Evolutionary conservation across 2,329 filamentous ascomycete species (phyloP).

Genomic region (Lecanosticta acicola): DNA sequence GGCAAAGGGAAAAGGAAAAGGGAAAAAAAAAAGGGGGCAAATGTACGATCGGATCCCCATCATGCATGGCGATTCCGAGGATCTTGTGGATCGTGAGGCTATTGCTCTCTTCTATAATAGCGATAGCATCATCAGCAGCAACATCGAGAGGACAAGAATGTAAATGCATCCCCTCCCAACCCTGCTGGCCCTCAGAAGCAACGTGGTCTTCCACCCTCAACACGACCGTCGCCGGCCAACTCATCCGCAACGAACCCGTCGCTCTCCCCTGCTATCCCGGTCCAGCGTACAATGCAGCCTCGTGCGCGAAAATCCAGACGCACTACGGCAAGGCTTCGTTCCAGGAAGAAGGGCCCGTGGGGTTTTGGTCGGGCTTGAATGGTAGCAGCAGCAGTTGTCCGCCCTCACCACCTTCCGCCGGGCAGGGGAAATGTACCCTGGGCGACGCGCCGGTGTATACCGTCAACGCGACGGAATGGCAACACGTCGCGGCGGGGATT

Average conservation of each 20-base stretch:
- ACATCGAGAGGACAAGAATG: too few species aligned
- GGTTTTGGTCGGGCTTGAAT: constrained; percentile 27
- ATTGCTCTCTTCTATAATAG: too few species aligned
- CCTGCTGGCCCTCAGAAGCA: constrained; percentile 33
- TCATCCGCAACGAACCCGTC: constrained; percentile 32
- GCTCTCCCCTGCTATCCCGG: constrained; percentile 35
- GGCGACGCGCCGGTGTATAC: constrained; percentile 17
- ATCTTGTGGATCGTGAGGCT: too few species aligned
- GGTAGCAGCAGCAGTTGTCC: constrained; percentile 7
- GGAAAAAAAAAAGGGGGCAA: too few species aligned
- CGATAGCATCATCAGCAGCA: too few species aligned
- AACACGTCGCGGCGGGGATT: not conserved
- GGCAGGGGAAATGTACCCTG: constrained; percentile 25
- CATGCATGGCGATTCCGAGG: too few species aligned
- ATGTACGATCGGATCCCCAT: too few species aligned
- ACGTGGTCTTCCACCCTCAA: constrained; percentile 33
- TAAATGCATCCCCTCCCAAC: constrained; percentile 13
- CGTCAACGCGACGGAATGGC: constrained; percentile 1
- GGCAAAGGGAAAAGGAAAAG: too few species aligned
- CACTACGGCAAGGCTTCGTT: constrained; percentile 28
- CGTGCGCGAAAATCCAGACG: constrained; percentile 22
- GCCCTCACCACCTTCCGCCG: constrained; percentile 23
- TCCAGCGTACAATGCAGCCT: constrained; percentile 24
- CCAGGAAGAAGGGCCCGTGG: constrained; percentile 25
- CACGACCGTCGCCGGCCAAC: constrained; percentile 28